Evolutionary conservation across 768 basidiomycete species (phyloP), one percentile per base, ranked within the genome.

Genomic region (Termitomyces sp.): DNA sequence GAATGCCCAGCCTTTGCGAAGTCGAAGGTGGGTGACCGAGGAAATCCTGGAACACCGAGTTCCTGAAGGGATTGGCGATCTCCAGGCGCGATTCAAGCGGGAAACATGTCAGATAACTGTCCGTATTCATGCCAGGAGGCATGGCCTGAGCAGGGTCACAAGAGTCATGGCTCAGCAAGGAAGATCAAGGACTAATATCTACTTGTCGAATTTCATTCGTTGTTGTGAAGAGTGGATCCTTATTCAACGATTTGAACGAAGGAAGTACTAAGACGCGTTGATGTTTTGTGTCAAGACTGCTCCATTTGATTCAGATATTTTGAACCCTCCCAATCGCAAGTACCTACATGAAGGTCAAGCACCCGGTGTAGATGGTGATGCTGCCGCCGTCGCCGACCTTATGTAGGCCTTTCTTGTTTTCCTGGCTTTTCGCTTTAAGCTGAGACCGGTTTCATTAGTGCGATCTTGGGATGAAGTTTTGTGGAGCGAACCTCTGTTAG

Each of bases 71-170:
- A 49, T 58, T 58, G 35, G 63, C 56, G 2, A 68, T 65, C 20
- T 68, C 65, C 26, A 26, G 26, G 2, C 2, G 26, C 26, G 5
- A 38, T 45, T 66, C 63, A 35, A 63, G 57, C 2, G 69, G 67
- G 64, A 65, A 60, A 44, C 66, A 62, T 16, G 64, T 79, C 22
- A 83, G 84, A 63, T 86, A 87, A 87, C 26, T 26, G 26, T 26
- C 87, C 86, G 28, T 81, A 81, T 68, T 80, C 80, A 45, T 66
- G 69, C 84, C 84, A 86, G 22, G 80, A 80, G 26, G 84, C 85
- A 62, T 87, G 87, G 64, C 88, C 86, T 35, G 82, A 84, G 70
- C 87, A 88, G 32, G 84, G 85, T 61, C 61, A 32, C 16, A 22
- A 40, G 46, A 33, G 6, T 8, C 38, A 22, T 5, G 4, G 20